These are phyloP conservation scores for Termitomyces sp. DNA, from an alignment of 768 basidiomycete species.

Conservation along the genomic window DNA sequence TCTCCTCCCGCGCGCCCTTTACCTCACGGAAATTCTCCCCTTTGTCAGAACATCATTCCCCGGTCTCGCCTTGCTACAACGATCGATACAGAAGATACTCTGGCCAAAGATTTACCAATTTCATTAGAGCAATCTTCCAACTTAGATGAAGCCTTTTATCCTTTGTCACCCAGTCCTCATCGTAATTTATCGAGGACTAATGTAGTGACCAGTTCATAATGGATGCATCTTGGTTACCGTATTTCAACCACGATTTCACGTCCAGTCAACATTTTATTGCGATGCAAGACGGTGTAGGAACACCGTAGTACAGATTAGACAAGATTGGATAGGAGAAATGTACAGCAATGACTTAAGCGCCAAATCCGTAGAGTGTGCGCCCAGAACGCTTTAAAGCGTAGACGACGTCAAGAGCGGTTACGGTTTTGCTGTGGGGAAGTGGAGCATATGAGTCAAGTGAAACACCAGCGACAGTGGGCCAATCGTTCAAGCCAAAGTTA, in stretches of 20 bases:
- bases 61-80: constrained; percentile 22
- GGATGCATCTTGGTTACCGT: not conserved
- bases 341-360: constrained; percentile 42
- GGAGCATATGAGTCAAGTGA: constrained; percentile 7
- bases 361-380: constrained; percentile 81
- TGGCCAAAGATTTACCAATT: not conserved
- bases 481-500: not conserved
- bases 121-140: not conserved
- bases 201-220: not conserved
- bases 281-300: not conserved
- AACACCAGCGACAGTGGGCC: not conserved
- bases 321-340: not conserved
- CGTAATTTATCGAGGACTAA: not conserved
- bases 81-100: constrained; percentile 9
- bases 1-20: not conserved
- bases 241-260: not conserved
- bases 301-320: not conserved
- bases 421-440: constrained; percentile 55
- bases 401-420: constrained; percentile 83
- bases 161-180: constrained; percentile 16
- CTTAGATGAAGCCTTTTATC: constrained; percentile 1
- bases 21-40: not conserved
- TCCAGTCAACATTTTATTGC: not conserved
- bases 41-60: constrained; percentile 21
- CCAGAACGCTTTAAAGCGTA: constrained; percentile 73